Evolutionary conservation across 129 eudicot genomes (phyloP).

Genomic region (Saussurea involucrata): DNA sequence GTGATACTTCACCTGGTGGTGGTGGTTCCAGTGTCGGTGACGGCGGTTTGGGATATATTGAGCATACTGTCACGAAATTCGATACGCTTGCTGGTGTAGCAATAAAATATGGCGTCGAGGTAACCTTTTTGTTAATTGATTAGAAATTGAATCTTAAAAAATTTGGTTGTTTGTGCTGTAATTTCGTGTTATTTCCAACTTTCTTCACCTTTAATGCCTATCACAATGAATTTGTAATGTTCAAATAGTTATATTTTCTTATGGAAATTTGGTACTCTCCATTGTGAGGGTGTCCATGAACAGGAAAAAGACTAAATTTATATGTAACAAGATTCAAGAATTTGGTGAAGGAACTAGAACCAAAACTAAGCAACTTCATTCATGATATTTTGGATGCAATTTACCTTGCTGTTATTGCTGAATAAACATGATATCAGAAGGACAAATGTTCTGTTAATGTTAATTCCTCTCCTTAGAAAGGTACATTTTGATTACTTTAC

Average conservation of each 20-base stretch:
- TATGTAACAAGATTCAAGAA: background rate
- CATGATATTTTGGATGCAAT: background rate
- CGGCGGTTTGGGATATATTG: conserved; percentile 45
- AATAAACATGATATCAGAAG: background rate
- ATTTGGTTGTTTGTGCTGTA: background rate
- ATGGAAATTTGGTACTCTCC: conserved; percentile 4
- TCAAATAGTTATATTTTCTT: background rate
- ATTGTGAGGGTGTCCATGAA: background rate
- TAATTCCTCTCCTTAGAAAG: background rate
- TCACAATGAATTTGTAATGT: background rate
- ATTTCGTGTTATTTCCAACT: background rate
- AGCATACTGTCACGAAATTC: conserved; percentile 65
- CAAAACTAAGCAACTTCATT: background rate
- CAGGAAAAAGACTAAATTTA: background rate
- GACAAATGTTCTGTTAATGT: conserved; percentile 3
- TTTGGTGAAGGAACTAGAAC: conserved; percentile 9
- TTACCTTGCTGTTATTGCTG: conserved; percentile 9
- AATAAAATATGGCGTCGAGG: conserved; percentile 95
- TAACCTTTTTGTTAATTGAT: background rate
- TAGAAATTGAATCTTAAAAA: background rate
- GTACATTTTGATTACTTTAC: background rate
- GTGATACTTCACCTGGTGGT: conserved; percentile 16
- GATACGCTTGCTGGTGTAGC: conserved; percentile 99
- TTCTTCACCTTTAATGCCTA: background rate
- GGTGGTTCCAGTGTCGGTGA: conserved; percentile 25